A percentile compares a stretch with the other conserved stretches of the same genome.
Evolutionary conservation across 1,284 basidiomycete species (phyloP).

Genomic region (Cryptococcus neoformans): DNA sequence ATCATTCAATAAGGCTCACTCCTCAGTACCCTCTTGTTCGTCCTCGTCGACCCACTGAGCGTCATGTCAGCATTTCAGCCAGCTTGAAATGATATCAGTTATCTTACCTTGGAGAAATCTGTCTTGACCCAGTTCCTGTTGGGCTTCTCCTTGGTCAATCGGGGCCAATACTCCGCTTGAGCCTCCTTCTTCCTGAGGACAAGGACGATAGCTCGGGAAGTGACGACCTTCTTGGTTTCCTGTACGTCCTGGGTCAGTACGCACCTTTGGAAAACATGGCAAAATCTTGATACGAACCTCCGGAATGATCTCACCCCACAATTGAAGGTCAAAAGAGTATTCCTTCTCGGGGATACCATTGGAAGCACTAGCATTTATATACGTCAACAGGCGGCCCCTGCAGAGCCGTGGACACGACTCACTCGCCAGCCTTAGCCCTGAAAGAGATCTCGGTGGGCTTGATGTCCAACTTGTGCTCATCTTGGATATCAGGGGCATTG

Average conservation of each 20-base stretch:
- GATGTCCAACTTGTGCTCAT: conserved; percentile 62
- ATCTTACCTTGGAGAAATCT: conserved; percentile 69
- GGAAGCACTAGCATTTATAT: conserved; percentile 37
- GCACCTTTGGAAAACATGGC: too few relatives aligned
- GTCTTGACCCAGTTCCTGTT: conserved; percentile 80
- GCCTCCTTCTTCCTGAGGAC: conserved; percentile 76
- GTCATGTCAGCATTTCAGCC: not conserved
- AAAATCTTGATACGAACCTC: conserved; percentile 45
- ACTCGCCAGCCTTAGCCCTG: conserved; percentile 69
- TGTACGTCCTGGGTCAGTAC: too few relatives aligned
- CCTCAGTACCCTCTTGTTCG: conserved; percentile 68
- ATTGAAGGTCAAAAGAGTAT: conserved; percentile 68
- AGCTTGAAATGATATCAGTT: not conserved
- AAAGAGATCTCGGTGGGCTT: conserved; percentile 64
- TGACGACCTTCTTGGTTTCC: conserved; percentile 63
- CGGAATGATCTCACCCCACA: conserved; percentile 68
- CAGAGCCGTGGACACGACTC: conserved; percentile 35
- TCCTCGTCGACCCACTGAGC: conserved; percentile 84
- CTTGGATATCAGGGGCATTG: conserved; percentile 75
- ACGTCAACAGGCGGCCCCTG: not conserved
- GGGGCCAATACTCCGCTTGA: conserved; percentile 78
- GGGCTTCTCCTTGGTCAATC: conserved; percentile 80
- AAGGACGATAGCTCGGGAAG: conserved; percentile 63
- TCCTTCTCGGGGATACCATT: conserved; percentile 60
- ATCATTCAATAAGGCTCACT: conserved; percentile 25